These are phyloP conservation scores for Inga oerstediana DNA, from an alignment of 306 rosid genomes.

Conservation along the genomic window DNA sequence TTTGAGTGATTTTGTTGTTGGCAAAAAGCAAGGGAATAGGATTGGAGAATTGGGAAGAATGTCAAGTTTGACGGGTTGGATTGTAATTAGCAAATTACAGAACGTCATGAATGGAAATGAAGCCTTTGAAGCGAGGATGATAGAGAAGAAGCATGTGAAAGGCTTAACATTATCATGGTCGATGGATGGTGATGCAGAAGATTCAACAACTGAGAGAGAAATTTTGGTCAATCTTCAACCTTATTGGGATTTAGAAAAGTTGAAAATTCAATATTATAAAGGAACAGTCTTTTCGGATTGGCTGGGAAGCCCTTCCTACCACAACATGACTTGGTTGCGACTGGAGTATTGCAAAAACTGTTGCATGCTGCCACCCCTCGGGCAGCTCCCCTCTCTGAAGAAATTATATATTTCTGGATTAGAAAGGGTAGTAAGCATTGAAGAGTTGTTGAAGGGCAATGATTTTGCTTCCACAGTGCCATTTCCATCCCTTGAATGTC, in stretches of 20 bases:
- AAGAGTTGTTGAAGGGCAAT: slow-evolving; percentile 1
- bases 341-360: background rate
- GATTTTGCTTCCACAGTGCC: background rate
- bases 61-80: background rate
- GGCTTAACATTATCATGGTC: background rate
- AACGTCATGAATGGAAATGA: background rate
- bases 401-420: background rate
- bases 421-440: background rate
- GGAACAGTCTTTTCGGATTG: slow-evolving; percentile 17
- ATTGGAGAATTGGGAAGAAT: slow-evolving; percentile 5
- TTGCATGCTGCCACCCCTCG: slow-evolving; percentile 22
- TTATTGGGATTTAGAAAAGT: no score
- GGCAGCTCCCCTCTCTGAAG: slow-evolving; percentile 23
- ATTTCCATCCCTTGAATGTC: background rate
- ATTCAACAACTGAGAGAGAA: no score
- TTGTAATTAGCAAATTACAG: background rate
- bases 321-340: background rate
- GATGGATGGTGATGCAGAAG: background rate
- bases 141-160: background rate
- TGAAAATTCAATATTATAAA: no score
- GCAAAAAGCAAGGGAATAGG: background rate
- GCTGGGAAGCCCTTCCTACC: background rate
- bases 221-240: no score
- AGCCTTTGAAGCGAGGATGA: background rate
- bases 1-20: background rate